These are phyloP conservation scores for Rhizopus delemar DNA, from an alignment of 371 early-diverging fungal species.

Conservation along the genomic window DNA sequence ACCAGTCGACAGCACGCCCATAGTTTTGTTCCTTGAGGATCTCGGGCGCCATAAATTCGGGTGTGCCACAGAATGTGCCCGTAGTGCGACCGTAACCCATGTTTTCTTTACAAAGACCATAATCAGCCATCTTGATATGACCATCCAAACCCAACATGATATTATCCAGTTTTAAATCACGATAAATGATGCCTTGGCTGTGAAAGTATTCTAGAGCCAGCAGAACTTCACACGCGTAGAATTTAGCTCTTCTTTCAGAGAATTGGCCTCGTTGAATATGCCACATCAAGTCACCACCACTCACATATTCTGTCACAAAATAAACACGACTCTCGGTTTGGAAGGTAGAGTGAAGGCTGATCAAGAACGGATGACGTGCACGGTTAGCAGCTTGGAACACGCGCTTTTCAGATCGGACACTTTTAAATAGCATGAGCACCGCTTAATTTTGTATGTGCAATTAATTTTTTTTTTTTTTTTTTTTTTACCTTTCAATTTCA, in stretches of 20 bases:
- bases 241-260: slow-evolving; percentile 86
- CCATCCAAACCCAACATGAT: slow-evolving; percentile 91
- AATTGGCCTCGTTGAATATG: slow-evolving; percentile 89
- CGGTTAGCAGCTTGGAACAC: slow-evolving; percentile 87
- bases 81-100: slow-evolving; percentile 83
- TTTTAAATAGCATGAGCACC: slow-evolving; percentile 19
- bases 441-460: too few species aligned
- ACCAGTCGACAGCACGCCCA: slow-evolving; percentile 96
- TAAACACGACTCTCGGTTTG: slow-evolving; percentile 91
- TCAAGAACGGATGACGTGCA: slow-evolving; percentile 95
- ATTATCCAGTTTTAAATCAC: slow-evolving; percentile 98
- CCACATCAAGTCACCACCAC: slow-evolving; percentile 99
- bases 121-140: slow-evolving; percentile 98
- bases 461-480: too few species aligned
- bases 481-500: slow-evolving; percentile 77
- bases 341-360: slow-evolving; percentile 94
- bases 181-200: slow-evolving; percentile 89
- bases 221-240: slow-evolving; percentile 96
- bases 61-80: slow-evolving; percentile 98
- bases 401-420: slow-evolving; percentile 90
- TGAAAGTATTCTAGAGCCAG: slow-evolving; percentile 97
- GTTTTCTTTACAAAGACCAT: slow-evolving; percentile 96
- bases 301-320: slow-evolving; percentile 98
- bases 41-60: slow-evolving; percentile 99
- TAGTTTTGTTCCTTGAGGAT: slow-evolving; percentile 91